Evolutionary conservation across 1,139 yeast genomes (phyloP).

Genomic region (Hyphopichia pseudoburtonii): DNA sequence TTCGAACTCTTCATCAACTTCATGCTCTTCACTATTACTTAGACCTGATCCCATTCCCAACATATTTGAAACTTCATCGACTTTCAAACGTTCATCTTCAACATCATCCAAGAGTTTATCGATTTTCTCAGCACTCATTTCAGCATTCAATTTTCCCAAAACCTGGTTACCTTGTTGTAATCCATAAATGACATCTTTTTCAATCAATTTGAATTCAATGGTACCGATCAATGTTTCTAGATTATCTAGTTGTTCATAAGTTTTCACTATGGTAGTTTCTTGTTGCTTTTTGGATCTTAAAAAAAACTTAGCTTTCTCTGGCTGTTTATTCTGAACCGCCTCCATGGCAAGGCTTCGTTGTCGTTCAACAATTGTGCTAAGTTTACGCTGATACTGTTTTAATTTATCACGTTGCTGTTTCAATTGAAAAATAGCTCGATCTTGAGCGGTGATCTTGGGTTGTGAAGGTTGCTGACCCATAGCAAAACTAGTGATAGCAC

Average conservation of each 20-base stretch:
- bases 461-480: conserved; percentile 50
- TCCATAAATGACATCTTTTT: conserved; percentile 79
- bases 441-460: conserved; percentile 75
- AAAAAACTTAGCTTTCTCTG: conserved; percentile 64
- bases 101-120: conserved; percentile 82
- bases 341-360: conserved; percentile 60
- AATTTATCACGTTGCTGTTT: conserved; percentile 87
- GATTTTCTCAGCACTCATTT: conserved; percentile 75
- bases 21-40: conserved; percentile 58
- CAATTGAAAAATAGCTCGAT: conserved; percentile 79
- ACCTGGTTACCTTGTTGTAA: conserved; percentile 77
- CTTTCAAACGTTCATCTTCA: conserved; percentile 78
- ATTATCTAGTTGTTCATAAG: conserved; percentile 75
- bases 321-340: conserved; percentile 55
- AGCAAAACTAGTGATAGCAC: too few species aligned
- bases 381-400: conserved; percentile 67
- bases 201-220: conserved; percentile 86
- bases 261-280: conserved; percentile 61
- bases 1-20: conserved; percentile 64
- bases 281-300: conserved; percentile 82
- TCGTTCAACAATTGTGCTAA: conserved; percentile 53
- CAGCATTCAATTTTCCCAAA: conserved; percentile 69
- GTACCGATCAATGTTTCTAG: conserved; percentile 71
- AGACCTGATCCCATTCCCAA: conserved; percentile 44
- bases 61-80: conserved; percentile 59